Conservation (phyloP, 768 basidiomycete species). For the Amanita molliuscula region DNA sequence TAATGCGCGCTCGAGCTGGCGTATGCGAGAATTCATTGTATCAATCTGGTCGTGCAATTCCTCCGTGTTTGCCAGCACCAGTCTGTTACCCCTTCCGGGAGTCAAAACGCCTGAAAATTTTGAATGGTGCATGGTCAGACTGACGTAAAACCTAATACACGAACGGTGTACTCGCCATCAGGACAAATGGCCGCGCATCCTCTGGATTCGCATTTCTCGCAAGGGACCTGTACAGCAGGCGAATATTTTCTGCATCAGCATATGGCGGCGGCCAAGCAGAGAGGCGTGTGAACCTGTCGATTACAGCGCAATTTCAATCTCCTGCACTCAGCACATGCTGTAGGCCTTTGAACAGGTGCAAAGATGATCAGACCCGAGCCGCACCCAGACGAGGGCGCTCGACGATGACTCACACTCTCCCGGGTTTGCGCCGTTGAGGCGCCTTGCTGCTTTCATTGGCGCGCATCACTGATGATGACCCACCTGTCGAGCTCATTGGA, state of each 20-base stretch:
- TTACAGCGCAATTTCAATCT: constrained; percentile 61
- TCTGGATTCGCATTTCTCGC: constrained; percentile 67
- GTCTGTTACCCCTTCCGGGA: constrained; percentile 50
- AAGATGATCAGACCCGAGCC: neutral
- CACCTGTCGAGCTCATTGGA: neutral
- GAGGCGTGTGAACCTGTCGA: constrained; percentile 34
- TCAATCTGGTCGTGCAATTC: constrained; percentile 63
- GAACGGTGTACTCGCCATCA: constrained; percentile 37
- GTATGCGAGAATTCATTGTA: constrained; percentile 40
- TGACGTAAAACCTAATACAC: neutral
- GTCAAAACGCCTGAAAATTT: constrained; percentile 34
- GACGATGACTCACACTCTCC: constrained; percentile 26
- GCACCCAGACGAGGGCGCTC: neutral
- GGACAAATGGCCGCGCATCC: constrained; percentile 73
- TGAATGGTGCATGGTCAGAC: neutral
- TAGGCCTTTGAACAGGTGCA: constrained; percentile 23
- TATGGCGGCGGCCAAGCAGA: neutral
- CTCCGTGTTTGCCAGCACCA: constrained; percentile 58
- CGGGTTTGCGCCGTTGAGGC: constrained; percentile 29
- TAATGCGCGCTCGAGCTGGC: constrained; percentile 52
- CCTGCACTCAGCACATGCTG: constrained; percentile 41
- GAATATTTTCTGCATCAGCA: neutral
- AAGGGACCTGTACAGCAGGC: constrained; percentile 44
- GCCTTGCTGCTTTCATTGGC: neutral
- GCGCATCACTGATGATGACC: neutral